phyloP scores from a whole-genome alignment of 1,284 basidiomycete species.

The Pseudozyma hubeiensis region DNA sequence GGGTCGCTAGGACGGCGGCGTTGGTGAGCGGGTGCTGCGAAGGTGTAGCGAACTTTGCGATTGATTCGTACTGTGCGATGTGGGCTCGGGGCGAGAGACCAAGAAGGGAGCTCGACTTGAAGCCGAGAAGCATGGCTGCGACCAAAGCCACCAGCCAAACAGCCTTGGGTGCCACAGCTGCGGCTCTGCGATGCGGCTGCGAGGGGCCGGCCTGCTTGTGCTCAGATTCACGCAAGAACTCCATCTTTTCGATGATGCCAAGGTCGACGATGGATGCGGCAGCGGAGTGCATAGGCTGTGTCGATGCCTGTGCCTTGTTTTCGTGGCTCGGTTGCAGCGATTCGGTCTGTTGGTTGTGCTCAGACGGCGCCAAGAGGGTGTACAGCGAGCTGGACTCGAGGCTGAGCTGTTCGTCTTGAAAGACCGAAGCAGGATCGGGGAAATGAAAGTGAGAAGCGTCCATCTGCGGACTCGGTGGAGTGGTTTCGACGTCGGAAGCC shows the following conservation, averaged over 20 bases:
- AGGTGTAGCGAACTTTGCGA: slow-evolving; percentile 26
- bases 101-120: slow-evolving; percentile 17
- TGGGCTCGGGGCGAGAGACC: not conserved
- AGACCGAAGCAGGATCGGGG: slow-evolving; percentile 34
- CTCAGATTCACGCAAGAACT: not conserved
- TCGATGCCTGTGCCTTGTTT: not conserved
- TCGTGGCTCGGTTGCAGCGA: not conserved
- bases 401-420: slow-evolving; percentile 9
- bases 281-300: not conserved
- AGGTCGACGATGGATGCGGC: not conserved
- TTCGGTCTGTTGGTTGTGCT: not conserved
- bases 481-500: slow-evolving; percentile 9
- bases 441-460: slow-evolving; percentile 36
- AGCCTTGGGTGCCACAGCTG: slow-evolving; percentile 10
- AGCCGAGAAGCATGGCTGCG: slow-evolving; percentile 23
- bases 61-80: not conserved
- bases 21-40: not conserved
- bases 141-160: slow-evolving; percentile 30
- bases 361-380: slow-evolving; percentile 15
- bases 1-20: not conserved
- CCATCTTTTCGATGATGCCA: slow-evolving; percentile 17
- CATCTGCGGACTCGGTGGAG: slow-evolving; percentile 23
- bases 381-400: slow-evolving; percentile 25
- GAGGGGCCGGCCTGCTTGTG: slow-evolving; percentile 2
- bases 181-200: slow-evolving; percentile 4